Base-by-base conservation (phyloP, 2,329 filamentous ascomycete species). In the Colletotrichum magnum region DNA sequence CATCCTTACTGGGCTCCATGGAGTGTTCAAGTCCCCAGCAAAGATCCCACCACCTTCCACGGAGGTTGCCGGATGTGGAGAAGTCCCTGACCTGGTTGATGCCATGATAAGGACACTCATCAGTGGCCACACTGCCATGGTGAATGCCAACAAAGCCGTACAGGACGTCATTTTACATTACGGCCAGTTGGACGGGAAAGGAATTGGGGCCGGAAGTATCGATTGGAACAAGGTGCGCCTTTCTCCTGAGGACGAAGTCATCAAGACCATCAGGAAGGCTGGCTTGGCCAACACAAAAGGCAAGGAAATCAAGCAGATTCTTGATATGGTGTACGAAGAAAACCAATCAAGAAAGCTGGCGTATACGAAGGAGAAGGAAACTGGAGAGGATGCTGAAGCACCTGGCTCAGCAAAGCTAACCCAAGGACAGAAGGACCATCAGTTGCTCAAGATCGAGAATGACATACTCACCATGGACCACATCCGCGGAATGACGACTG, bases 271-370 rank as follows among this genome's bases (percentile, higher is more conserved):
- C 75, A 90, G 89, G 73, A 80, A 82, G 7, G 93, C 93, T 10
- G 94, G 94, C 0, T 82, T 95, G 2, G 91, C 89, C 2, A 86
- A 88, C n/a, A 84, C 85, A 16, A 96, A 95, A 79, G 90, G 89
- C 68, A 90, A 87, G 60, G 85, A 91, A 72, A 93, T 97, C 75
- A 94, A 95, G 77, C 80, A 81, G 16, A 94, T 94, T 43, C 83
- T 97, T 9, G 88, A 94, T 59, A 89, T 90, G 79, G 91, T 94
- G 0, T 89, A 92, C 75, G 82, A 89, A 52, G 90, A 94, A 73
- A 94, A 93, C 62, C 81, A 88, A 28, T 70, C 76, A 32, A 75
- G 80, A 24, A 75, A 75, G 15, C 79, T 86, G 21, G 84, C 84
- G 0, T 82, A 90, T 24, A 56, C 82, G 1, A 76, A 79, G 39